These are phyloP conservation scores for Stachybotrys echinatus DNA, from an alignment of 2,329 filamentous ascomycete species.

Conservation along the genomic window DNA sequence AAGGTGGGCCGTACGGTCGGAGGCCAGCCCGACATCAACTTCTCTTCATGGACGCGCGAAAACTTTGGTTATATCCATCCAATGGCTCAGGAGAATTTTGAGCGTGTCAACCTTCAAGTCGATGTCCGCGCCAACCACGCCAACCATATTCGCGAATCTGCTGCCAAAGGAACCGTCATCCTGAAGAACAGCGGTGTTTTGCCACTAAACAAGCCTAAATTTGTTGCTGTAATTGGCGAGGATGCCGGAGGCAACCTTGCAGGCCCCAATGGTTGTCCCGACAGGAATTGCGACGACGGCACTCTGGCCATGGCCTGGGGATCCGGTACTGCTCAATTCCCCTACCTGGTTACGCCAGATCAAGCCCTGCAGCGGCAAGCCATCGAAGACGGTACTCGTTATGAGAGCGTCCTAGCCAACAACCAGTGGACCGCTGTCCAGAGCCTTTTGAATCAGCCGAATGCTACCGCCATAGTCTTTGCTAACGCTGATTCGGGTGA, in stretches of 20 bases:
- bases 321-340: conserved; percentile 67
- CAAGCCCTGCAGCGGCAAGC: conserved; percentile 62
- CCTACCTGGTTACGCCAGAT: conserved; percentile 71
- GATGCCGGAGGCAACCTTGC: conserved; percentile 71
- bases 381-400: conserved; percentile 48
- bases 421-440: conserved; percentile 57
- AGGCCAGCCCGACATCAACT: conserved; percentile 60
- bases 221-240: conserved; percentile 72
- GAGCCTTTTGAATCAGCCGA: conserved; percentile 53
- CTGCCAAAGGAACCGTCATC: conserved; percentile 76
- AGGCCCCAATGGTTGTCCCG: conserved; percentile 74
- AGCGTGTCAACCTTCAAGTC: conserved; percentile 73
- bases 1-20: conserved; percentile 55
- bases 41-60: conserved; percentile 79
- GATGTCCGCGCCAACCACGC: conserved; percentile 77
- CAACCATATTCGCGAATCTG: conserved; percentile 67
- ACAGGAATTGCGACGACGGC: conserved; percentile 57
- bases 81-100: conserved; percentile 54
- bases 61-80: conserved; percentile 67
- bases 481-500: conserved; percentile 85
- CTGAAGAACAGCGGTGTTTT: conserved; percentile 79
- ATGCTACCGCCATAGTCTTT: conserved; percentile 76
- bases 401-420: conserved; percentile 65
- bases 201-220: conserved; percentile 73
- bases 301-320: conserved; percentile 76